Conservation (phyloP, 352 stramenopile genomes). For the Globisporangium orthogonon region DNA sequence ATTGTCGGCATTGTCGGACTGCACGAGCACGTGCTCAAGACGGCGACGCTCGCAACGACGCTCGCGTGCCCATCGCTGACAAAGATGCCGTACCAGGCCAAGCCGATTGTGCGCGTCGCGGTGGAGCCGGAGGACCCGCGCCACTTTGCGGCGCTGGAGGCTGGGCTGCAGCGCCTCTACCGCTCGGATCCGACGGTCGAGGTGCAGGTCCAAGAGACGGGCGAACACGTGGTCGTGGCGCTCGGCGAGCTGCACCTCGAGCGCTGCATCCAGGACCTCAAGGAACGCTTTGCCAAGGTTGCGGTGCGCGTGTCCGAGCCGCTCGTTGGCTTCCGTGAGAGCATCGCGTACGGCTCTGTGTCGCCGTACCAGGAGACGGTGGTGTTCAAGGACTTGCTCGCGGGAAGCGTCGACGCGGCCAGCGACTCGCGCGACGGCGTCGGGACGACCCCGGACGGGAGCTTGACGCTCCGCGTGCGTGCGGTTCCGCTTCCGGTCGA, state of each 20-base stretch:
- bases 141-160: constrained; percentile 81
- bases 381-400: constrained; percentile 64
- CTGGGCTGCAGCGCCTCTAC: constrained; percentile 88
- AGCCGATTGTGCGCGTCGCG: constrained; percentile 90
- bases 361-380: constrained; percentile 61
- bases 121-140: constrained; percentile 85
- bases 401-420: constrained; percentile 17
- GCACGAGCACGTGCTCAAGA: constrained; percentile 87
- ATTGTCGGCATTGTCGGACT: constrained; percentile 87
- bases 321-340: constrained; percentile 89
- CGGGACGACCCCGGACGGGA: constrained; percentile 64
- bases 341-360: constrained; percentile 51
- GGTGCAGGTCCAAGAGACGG: constrained; percentile 85
- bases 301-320: constrained; percentile 80
- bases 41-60: constrained; percentile 81
- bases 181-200: constrained; percentile 91
- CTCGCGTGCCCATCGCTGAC: constrained; percentile 78
- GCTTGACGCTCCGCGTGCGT: constrained; percentile 68
- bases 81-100: constrained; percentile 87
- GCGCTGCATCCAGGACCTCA: constrained; percentile 88
- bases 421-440: constrained; percentile 22
- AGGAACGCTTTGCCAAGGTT: constrained; percentile 84
- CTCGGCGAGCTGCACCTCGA: constrained; percentile 91
- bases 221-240: constrained; percentile 88
- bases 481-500: constrained; percentile 64